Evolutionary conservation across 106 monocot species (phyloP).

Genomic region (Allium cepa): DNA sequence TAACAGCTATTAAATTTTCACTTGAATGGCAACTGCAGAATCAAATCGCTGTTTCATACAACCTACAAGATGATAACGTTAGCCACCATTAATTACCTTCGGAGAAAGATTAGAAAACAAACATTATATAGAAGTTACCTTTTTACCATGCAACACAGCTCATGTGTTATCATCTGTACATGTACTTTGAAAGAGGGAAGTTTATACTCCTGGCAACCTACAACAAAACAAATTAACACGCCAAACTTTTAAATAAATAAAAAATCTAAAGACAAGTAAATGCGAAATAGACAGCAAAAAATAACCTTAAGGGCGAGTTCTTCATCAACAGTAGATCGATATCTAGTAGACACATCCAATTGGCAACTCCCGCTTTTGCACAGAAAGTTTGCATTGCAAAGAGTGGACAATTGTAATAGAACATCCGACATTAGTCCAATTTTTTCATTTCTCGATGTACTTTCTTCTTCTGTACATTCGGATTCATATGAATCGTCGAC

Average conservation of each 20-base stretch:
- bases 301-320: slow-evolving; percentile 75
- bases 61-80: too few relatives aligned
- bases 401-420: slow-evolving; percentile 75
- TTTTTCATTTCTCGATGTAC: slow-evolving; percentile 8
- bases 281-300: not conserved
- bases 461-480: slow-evolving; percentile 21
- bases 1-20: too few relatives aligned
- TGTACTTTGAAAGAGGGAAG: slow-evolving; percentile 79
- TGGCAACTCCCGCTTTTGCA: slow-evolving; percentile 64
- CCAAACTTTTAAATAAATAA: not conserved
- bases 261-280: not conserved
- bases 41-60: too few relatives aligned
- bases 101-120: too few relatives aligned
- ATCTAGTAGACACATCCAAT: slow-evolving; percentile 80
- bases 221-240: slow-evolving; percentile 4
- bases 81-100: too few relatives aligned
- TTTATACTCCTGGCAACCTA: slow-evolving; percentile 86
- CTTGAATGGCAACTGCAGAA: too few relatives aligned
- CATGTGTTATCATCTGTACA: slow-evolving; percentile 52
- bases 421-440: slow-evolving; percentile 71
- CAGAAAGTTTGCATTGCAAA: slow-evolving; percentile 89
- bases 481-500: slow-evolving; percentile 37
- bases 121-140: too few relatives aligned
- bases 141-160: too few relatives aligned
- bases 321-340: slow-evolving; percentile 71